phyloP scores from a whole-genome alignment of 1,284 basidiomycete species.

The Trichosporon inkin region DNA sequence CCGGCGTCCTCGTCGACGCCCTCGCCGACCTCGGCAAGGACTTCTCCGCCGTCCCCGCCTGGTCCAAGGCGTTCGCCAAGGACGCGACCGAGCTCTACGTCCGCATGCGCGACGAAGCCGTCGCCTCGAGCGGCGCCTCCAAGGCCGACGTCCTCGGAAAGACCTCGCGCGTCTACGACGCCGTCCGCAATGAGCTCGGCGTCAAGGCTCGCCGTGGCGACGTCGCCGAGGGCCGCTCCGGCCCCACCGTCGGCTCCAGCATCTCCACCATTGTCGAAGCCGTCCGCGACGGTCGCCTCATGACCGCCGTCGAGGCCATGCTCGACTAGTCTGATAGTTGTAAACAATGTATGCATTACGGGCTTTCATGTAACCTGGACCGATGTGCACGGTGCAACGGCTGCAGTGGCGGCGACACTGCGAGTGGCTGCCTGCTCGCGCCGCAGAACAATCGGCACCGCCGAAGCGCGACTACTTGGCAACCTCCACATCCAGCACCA shows the following conservation, averaged over 20 bases:
- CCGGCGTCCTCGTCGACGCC: constrained; percentile 19
- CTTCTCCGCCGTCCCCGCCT: constrained; percentile 7
- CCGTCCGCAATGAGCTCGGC: constrained; percentile 17
- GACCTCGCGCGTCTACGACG: constrained; percentile 15
- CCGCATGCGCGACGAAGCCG: constrained; percentile 11
- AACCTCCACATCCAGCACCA: neutral
- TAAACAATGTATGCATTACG: neutral
- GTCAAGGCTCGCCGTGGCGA: constrained; percentile 21
- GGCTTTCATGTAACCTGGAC: neutral
- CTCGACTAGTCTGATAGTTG: constrained; percentile 1
- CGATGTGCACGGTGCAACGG: too few species aligned
- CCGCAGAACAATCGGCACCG: too few species aligned
- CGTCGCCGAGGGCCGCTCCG: constrained; percentile 18
- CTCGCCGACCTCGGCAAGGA: constrained; percentile 11
- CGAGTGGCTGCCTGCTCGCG: too few species aligned
- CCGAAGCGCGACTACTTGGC: neutral
- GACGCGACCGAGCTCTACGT: constrained; percentile 15
- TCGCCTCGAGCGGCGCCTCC: constrained; percentile 2
- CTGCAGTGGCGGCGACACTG: too few species aligned
- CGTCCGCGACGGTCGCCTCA: constrained; percentile 19
- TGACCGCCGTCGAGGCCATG: constrained; percentile 15
- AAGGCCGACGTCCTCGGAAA: constrained; percentile 16
- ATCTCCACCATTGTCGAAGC: constrained; percentile 21
- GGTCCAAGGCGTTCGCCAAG: constrained; percentile 16
- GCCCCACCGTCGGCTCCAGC: constrained; percentile 13